Conservation (phyloP, 768 basidiomycete genomes). For the Serendipita vermifera region DNA sequence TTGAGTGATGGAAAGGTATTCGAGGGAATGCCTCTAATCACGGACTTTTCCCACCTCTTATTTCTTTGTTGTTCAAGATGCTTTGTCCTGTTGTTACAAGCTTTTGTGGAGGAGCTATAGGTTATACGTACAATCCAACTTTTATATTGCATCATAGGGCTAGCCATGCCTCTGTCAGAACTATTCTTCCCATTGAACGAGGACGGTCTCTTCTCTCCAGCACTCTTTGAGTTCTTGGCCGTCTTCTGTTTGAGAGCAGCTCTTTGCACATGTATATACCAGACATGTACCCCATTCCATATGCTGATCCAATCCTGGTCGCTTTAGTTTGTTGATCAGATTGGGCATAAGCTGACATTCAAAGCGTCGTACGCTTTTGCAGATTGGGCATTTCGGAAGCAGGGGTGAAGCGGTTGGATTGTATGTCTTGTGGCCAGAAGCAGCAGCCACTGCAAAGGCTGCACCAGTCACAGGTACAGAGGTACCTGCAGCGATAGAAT, state of each 20-base stretch:
- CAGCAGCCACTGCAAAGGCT: slow-evolving; percentile 38
- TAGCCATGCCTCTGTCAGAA: slow-evolving; percentile 22
- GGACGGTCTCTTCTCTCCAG: slow-evolving; percentile 66
- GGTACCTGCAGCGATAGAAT: slow-evolving; percentile 25
- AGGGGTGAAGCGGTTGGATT: slow-evolving; percentile 25
- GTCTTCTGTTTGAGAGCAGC: slow-evolving; percentile 47
- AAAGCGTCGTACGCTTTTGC: slow-evolving; percentile 58
- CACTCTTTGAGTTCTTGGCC: slow-evolving; percentile 29
- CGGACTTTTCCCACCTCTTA: too few relatives aligned
- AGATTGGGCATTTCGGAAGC: slow-evolving; percentile 54
- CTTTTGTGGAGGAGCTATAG: slow-evolving; percentile 1
- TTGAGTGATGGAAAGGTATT: too few relatives aligned
- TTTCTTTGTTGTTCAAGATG: too few relatives aligned
- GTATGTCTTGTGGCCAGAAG: slow-evolving; percentile 39
- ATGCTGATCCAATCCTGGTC: slow-evolving; percentile 34
- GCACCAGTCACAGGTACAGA: slow-evolving; percentile 46
- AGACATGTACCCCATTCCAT: slow-evolving; percentile 96
- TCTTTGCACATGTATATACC: slow-evolving; percentile 74
- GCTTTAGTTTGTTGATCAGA: slow-evolving; percentile 61
- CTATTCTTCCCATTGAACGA: slow-evolving; percentile 67
- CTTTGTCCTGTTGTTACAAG: neutral
- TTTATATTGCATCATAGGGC: neutral
- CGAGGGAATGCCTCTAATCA: too few relatives aligned
- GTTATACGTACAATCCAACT: too few relatives aligned
- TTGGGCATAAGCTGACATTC: slow-evolving; percentile 95